Evolutionary conservation across 306 rosid genomes (phyloP).

Genomic region (Betula pendula): DNA sequence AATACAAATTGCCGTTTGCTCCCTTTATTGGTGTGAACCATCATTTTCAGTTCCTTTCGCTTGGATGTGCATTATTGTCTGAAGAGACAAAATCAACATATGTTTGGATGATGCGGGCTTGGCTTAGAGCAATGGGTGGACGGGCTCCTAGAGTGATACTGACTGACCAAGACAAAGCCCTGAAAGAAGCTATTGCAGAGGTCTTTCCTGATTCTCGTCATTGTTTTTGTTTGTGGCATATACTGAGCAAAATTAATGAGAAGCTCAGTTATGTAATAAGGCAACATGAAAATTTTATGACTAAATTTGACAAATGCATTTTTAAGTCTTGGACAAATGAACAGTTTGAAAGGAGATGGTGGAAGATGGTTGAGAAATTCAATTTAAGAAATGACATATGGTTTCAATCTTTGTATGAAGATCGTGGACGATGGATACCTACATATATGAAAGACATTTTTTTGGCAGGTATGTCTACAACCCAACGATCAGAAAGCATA

Average conservation of each 20-base stretch:
- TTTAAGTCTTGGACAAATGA: constrained; percentile 48
- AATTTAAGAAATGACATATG: constrained; percentile 37
- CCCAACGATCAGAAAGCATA: constrained; percentile 38
- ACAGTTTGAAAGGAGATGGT: constrained; percentile 48
- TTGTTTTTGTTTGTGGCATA: constrained; percentile 55
- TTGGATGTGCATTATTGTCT: constrained; percentile 48
- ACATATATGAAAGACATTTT: constrained; percentile 36
- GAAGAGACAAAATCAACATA: constrained; percentile 43
- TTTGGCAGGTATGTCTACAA: constrained; percentile 44
- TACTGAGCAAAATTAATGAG: constrained; percentile 44
- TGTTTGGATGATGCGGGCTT: constrained; percentile 48
- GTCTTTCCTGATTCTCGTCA: constrained; percentile 43
- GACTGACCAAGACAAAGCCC: constrained; percentile 36
- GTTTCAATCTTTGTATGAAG: constrained; percentile 40
- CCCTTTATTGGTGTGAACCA: constrained; percentile 53
- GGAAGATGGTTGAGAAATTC: constrained; percentile 37
- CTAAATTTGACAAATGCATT: constrained; percentile 41
- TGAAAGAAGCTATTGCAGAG: constrained; percentile 46
- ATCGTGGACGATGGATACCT: constrained; percentile 44
- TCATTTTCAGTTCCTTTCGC: constrained; percentile 40
- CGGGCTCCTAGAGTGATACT: constrained; percentile 45
- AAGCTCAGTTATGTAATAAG: constrained; percentile 38
- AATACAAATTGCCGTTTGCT: constrained; percentile 40
- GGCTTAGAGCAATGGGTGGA: constrained; percentile 50
- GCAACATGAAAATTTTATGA: constrained; percentile 40